Base-by-base conservation (phyloP, 2,329 filamentous ascomycete species). In the Fusarium sp. region DNA sequence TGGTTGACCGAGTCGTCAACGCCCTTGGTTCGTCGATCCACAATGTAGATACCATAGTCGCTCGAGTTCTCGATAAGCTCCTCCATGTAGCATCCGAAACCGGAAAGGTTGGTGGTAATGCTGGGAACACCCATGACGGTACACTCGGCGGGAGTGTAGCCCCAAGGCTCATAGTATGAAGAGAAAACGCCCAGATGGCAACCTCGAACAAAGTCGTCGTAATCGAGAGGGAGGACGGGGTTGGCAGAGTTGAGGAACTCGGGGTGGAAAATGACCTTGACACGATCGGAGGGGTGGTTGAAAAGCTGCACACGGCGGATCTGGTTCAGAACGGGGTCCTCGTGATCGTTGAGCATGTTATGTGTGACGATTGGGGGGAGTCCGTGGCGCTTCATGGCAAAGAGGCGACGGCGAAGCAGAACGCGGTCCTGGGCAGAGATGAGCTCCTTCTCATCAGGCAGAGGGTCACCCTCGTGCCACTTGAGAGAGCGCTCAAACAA, bases 41-140 rank as follows among this genome's bases (percentile, higher is more conserved):
- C 94, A 79, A 99, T 98, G 84, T 98, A 98, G 81, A 99, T 98
- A 71, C 96, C 96, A 77, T 99, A 98, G 80, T 99, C 96, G 70
- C 92, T 92, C 40, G 95, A 97, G 81, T 98, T 98, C 82, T 98
- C 95, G 71, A 99, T 98, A 72, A 98, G 83, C 81, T 98, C 96
- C 80, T 99, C 96, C 96, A 99, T 99, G 81, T 99, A 98, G 82
- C 96, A 98, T 50, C 96, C 96, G 76, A 99, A 99, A 20, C 96
- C 96, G 8, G 96, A 98, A 44, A 99, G 84, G 80, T 99, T 99
- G 30, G 95, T 98, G 12, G 96, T 98, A 81, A 99, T 97, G 80
- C 93, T 97, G 42, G 96, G 96, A 40, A 99, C 94, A 74, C 96
- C 96, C 96, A 98, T 98, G 67, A 98, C 96, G 0, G 96, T 98